These are phyloP conservation scores for Citrullus colocynthis DNA, from an alignment of 306 rosid genomes.

Conservation along the genomic window DNA sequence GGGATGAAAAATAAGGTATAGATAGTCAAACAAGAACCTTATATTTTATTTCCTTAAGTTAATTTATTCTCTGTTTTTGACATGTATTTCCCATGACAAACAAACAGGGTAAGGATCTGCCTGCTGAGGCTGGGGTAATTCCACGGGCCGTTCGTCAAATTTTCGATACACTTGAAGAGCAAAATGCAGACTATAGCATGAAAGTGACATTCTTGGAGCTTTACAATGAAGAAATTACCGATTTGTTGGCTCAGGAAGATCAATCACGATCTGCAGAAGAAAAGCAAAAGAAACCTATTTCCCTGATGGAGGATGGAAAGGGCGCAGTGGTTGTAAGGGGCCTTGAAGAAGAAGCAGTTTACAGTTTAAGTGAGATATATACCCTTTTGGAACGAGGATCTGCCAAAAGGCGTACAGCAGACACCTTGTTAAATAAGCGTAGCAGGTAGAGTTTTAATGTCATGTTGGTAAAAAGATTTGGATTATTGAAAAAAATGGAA, in stretches of 20 bases:
- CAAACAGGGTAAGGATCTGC: slow-evolving; percentile 67
- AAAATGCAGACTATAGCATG: slow-evolving; percentile 76
- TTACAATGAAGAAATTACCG: slow-evolving; percentile 86
- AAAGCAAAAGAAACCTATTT: slow-evolving; percentile 55
- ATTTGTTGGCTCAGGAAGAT: slow-evolving; percentile 72
- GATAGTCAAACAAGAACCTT: background rate
- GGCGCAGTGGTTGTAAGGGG: slow-evolving; percentile 85
- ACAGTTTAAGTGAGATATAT: slow-evolving; percentile 67
- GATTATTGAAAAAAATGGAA: background rate
- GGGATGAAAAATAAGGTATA: slow-evolving; percentile 83
- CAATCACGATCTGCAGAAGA: slow-evolving; percentile 50
- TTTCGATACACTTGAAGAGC: slow-evolving; percentile 77
- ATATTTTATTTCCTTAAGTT: background rate
- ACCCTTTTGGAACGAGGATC: slow-evolving; percentile 74
- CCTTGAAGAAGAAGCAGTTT: slow-evolving; percentile 86
- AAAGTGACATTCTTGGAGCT: slow-evolving; percentile 91
- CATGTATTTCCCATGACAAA: background rate
- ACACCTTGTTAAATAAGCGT: slow-evolving; percentile 79
- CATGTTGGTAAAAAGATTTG: background rate
- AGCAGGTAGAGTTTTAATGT: slow-evolving; percentile 43
- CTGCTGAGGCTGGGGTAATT: slow-evolving; percentile 89
- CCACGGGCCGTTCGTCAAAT: slow-evolving; percentile 93
- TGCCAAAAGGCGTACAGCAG: slow-evolving; percentile 86
- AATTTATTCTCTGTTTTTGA: background rate
- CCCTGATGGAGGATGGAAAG: slow-evolving; percentile 92